Base-by-base conservation (phyloP, 2,329 filamentous ascomycete genomes). In the Aspergillus sp. region DNA sequence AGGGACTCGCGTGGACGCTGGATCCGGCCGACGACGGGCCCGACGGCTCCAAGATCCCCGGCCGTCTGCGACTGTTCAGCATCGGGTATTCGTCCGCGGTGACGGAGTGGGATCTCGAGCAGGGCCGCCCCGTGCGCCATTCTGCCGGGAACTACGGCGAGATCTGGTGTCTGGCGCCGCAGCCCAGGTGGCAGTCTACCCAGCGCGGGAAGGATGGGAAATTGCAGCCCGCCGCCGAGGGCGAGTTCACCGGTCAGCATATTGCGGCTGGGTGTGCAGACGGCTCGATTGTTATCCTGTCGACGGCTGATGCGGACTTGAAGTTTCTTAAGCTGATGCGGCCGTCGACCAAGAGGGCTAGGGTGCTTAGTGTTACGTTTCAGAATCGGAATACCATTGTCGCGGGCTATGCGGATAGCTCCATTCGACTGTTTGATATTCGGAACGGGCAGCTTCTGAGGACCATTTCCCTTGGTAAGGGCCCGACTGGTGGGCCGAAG, bases 341-440 rank as follows among this genome's bases (percentile, higher is more conserved):
- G 42, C 80, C 85, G 2, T 78, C 83, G 2, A 80, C 80, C 17
- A 93, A 89, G 65, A 88, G 82, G 61, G 78, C 85, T 20, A 80
- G 89, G 51, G 89, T 93, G 53, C 78, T 96, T 49, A 94, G 86
- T 63, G 78, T 98, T 42, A 76, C 82, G 15, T 98, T 93, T 63
- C 86, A 95, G 61, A 81, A 83, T 44, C 78, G 82, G 36, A 75
- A 89, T 51, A 77, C 79, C 20, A 78, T 89, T 37, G 76, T 95
- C 26, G 86, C 89, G 22, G 91, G 91, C 14, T 96, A 91, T 57
- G 89, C 86, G n/a, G 89, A 98, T 63, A 88, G 86, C 60, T 85
- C 78, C n/a, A 91, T 98, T 44, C 81, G 89, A 41, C 75, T 91
- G 33, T 93, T 88, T 61, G 86, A 96, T 55, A 80, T 86, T 45